phyloP scores from a whole-genome alignment of 176 grass and related monocot species.

The Eleusine indica region DNA sequence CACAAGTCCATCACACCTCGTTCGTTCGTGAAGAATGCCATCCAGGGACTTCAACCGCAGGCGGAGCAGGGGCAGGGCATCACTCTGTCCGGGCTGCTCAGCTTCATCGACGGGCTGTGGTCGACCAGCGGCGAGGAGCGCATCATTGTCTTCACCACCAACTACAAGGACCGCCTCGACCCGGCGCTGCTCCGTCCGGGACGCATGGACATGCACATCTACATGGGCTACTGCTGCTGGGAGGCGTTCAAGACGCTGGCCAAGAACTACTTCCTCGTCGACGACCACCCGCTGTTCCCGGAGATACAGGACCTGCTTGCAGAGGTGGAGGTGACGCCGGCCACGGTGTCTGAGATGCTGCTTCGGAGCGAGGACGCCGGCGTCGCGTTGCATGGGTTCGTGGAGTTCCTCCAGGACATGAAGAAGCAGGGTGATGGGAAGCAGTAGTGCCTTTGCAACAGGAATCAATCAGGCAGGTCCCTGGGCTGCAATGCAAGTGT shows the following conservation, averaged over 20 bases:
- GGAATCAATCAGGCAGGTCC: no score
- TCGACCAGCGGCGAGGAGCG: constrained; percentile 54
- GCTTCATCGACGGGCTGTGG: constrained; percentile 65
- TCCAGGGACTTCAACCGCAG: no score
- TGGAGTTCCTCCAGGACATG: background rate
- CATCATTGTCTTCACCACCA: constrained; percentile 62
- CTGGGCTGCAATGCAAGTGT: no score
- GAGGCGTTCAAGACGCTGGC: constrained; percentile 47
- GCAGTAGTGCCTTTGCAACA: no score
- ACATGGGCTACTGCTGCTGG: constrained; percentile 45
- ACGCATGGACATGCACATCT: constrained; percentile 67
- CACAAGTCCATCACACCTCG: no score
- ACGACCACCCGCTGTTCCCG: constrained; percentile 8
- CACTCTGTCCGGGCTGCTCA: constrained; percentile 62
- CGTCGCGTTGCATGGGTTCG: background rate
- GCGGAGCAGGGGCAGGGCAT: background rate
- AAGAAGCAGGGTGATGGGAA: background rate
- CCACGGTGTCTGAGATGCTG: constrained; percentile 39
- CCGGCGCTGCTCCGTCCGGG: constrained; percentile 58
- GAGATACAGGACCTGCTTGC: constrained; percentile 23
- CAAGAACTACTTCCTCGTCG: constrained; percentile 42
- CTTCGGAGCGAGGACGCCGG: constrained; percentile 17
- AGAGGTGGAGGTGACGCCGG: constrained; percentile 46
- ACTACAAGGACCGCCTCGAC: constrained; percentile 59
- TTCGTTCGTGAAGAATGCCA: no score